Conservation (phyloP, 1,139 yeast genomes). For the Taphrina communis region DNA sequence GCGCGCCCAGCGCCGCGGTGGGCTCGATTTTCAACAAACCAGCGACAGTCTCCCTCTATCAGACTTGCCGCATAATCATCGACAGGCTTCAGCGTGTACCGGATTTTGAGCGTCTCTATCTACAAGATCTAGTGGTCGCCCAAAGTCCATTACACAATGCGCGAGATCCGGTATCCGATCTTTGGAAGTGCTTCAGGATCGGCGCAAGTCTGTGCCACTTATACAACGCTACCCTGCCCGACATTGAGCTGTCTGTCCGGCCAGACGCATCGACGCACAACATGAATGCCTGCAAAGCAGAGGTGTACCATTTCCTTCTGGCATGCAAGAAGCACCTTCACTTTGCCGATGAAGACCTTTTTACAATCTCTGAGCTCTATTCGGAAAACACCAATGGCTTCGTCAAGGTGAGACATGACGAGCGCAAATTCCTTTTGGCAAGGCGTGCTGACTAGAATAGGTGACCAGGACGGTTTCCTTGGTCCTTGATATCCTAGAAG, state of each 20-base stretch:
- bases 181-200: slow-evolving; percentile 86
- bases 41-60: slow-evolving; percentile 24
- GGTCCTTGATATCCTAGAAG: slow-evolving; percentile 49
- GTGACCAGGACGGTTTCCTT: slow-evolving; percentile 40
- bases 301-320: slow-evolving; percentile 85
- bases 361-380: slow-evolving; percentile 88
- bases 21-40: slow-evolving; percentile 29
- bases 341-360: slow-evolving; percentile 78
- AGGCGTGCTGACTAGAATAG: slow-evolving; percentile 48
- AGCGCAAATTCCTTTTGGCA: slow-evolving; percentile 59
- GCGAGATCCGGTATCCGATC: slow-evolving; percentile 87
- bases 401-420: slow-evolving; percentile 62
- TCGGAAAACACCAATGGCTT: slow-evolving; percentile 81
- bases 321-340: slow-evolving; percentile 82
- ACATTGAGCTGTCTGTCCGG: slow-evolving; percentile 52
- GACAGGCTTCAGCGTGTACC: slow-evolving; percentile 34
- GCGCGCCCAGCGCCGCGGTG: slow-evolving; percentile 28
- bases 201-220: slow-evolving; percentile 91
- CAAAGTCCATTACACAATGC: slow-evolving; percentile 32
- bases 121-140: slow-evolving; percentile 6
- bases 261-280: slow-evolving; percentile 52
- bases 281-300: slow-evolving; percentile 80
- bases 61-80: slow-evolving; percentile 27
- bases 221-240: slow-evolving; percentile 64
- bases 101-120: slow-evolving; percentile 26